Evolutionary conservation across 2,329 filamentous ascomycete genomes (phyloP).

Genomic region (Pseudopyricularia javanii): DNA sequence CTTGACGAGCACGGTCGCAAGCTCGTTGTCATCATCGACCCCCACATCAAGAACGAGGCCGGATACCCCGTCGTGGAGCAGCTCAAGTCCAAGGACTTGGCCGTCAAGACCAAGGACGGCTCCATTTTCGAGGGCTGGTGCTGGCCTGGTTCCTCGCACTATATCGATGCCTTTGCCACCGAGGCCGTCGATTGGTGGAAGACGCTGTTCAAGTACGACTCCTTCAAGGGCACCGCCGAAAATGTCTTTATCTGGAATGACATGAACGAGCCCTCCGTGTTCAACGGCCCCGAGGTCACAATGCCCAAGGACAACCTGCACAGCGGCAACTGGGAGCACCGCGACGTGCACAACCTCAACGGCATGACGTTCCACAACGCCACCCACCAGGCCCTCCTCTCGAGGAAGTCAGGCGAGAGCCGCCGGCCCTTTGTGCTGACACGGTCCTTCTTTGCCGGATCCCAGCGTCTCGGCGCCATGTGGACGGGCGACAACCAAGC

Average conservation of each 20-base stretch:
- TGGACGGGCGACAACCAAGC: constrained; percentile 99
- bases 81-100: constrained; percentile 71
- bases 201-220: constrained; percentile 72
- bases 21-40: constrained; percentile 88
- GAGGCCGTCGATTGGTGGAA: constrained; percentile 87
- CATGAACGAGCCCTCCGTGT: constrained; percentile 98
- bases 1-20: constrained; percentile 78
- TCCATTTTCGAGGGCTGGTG: constrained; percentile 93
- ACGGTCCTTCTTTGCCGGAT: constrained; percentile 82
- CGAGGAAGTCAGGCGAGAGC: constrained; percentile 75
- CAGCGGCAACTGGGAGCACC: constrained; percentile 84
- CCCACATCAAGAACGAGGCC: constrained; percentile 88
- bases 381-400: constrained; percentile 72
- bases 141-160: constrained; percentile 94
- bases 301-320: constrained; percentile 99
- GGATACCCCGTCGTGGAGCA: constrained; percentile 68
- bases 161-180: constrained; percentile 95
- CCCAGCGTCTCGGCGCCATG: constrained; percentile 85
- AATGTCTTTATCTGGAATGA: constrained; percentile 98
- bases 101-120: constrained; percentile 79
- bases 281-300: constrained; percentile 94
- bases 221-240: constrained; percentile 71
- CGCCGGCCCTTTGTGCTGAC: constrained; percentile 87
- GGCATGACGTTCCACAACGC: constrained; percentile 93
- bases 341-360: constrained; percentile 91